Evolutionary conservation across 805 yeast species (phyloP).

Genomic region (Diddensiella transvaalensis): DNA sequence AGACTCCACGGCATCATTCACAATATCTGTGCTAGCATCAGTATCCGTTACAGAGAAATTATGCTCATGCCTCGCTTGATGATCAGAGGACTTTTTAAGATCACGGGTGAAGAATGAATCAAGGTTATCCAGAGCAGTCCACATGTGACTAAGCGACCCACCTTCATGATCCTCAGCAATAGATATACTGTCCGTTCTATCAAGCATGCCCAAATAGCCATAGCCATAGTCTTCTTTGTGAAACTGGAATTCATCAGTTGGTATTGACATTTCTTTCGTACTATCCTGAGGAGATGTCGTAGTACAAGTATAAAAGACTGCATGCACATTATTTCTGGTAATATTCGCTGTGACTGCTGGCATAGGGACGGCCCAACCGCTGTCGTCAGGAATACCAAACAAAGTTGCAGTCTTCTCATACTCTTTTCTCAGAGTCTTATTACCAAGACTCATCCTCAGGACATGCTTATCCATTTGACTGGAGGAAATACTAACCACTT

Average conservation of each 20-base stretch:
- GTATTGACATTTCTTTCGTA: constrained; percentile 3
- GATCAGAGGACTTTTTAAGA: constrained; percentile 19
- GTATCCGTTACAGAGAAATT: constrained; percentile 57
- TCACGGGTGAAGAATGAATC: constrained; percentile 83
- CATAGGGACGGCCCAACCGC: constrained; percentile 97
- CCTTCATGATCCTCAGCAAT: constrained; percentile 54
- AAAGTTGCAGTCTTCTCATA: constrained; percentile 83
- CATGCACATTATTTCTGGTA: constrained; percentile 89
- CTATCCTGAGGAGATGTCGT: neutral
- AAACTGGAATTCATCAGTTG: constrained; percentile 38
- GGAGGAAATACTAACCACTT: constrained; percentile 79
- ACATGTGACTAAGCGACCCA: constrained; percentile 80
- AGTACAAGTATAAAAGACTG: constrained; percentile 84
- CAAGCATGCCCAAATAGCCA: constrained; percentile 29
- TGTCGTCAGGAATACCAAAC: constrained; percentile 91
- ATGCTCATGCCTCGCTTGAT: constrained; percentile 30
- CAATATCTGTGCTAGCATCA: constrained; percentile 45
- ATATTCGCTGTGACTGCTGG: constrained; percentile 87
- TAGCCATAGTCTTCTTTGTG: constrained; percentile 58
- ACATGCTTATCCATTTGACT: constrained; percentile 89
- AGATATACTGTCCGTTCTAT: constrained; percentile 43
- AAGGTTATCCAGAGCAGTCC: constrained; percentile 86
- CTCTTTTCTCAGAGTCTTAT: constrained; percentile 69
- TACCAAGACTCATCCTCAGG: constrained; percentile 86
- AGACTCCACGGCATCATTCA: constrained; percentile 55